phyloP scores from a whole-genome alignment of 768 basidiomycete species.

The Tulasnella sp. region DNA sequence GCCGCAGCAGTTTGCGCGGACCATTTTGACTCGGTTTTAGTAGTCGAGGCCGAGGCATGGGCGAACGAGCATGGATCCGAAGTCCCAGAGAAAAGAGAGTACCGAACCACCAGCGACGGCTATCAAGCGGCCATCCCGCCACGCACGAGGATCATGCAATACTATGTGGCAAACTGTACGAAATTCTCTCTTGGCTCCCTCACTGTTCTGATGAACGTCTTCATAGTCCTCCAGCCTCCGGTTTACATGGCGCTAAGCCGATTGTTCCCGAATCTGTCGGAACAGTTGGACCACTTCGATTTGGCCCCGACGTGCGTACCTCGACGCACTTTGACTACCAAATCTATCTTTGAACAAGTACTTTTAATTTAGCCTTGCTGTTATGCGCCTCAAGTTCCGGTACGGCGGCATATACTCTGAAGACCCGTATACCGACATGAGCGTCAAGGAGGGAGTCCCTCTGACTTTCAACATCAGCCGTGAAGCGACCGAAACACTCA shows the following conservation, averaged over 20 bases:
- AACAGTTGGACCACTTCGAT: constrained; percentile 34
- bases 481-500: constrained; percentile 43
- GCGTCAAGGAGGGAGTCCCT: constrained; percentile 24
- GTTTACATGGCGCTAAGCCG: too few species aligned
- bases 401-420: constrained; percentile 32
- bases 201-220: too few species aligned
- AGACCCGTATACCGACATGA: not conserved
- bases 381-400: constrained; percentile 34
- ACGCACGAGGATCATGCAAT: constrained; percentile 42
- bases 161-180: constrained; percentile 32
- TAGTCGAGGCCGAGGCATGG: too few species aligned
- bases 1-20: too few species aligned
- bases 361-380: constrained; percentile 11
- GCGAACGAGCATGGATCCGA: too few species aligned
- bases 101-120: constrained; percentile 37
- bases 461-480: constrained; percentile 40
- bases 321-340: not conserved
- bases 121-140: constrained; percentile 36
- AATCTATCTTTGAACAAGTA: not conserved
- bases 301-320: not conserved
- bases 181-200: too few species aligned
- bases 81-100: constrained; percentile 32
- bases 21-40: too few species aligned
- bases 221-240: too few species aligned
- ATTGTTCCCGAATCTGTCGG: constrained; percentile 39